phyloP scores from a whole-genome alignment of 83 land plant species.

The Picea abies region DNA sequence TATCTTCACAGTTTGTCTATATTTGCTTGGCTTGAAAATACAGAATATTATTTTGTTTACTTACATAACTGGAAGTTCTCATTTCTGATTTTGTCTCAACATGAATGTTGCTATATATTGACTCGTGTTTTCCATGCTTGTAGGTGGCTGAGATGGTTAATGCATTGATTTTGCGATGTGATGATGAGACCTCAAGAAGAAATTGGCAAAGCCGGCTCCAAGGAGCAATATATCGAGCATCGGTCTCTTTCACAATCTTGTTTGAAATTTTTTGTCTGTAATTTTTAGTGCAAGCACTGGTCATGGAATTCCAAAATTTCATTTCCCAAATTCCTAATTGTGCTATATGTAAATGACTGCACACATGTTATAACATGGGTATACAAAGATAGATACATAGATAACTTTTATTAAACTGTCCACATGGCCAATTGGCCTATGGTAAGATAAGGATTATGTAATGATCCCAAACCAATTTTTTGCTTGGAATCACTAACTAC shows the following conservation, averaged over 20 bases:
- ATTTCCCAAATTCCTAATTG: not conserved
- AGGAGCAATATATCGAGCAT: constrained; percentile 84
- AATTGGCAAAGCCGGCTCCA: constrained; percentile 80
- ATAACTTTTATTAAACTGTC: no score
- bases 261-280: not conserved
- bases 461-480: no score
- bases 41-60: constrained; percentile 7
- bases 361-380: no score
- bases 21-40: not conserved
- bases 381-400: no score
- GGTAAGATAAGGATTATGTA: no score
- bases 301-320: not conserved
- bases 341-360: not conserved
- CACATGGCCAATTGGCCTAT: no score
- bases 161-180: constrained; percentile 73
- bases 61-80: not conserved
- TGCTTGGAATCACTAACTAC: no score
- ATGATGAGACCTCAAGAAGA: constrained; percentile 56
- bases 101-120: not conserved
- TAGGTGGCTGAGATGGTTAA: constrained; percentile 81
- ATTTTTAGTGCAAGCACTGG: not conserved
- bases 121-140: not conserved
- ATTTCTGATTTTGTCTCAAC: not conserved
- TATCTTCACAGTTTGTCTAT: not conserved
- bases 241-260: constrained; percentile 45